phyloP scores from a whole-genome alignment of 768 basidiomycete species.

The Mycena indigotica region DNA sequence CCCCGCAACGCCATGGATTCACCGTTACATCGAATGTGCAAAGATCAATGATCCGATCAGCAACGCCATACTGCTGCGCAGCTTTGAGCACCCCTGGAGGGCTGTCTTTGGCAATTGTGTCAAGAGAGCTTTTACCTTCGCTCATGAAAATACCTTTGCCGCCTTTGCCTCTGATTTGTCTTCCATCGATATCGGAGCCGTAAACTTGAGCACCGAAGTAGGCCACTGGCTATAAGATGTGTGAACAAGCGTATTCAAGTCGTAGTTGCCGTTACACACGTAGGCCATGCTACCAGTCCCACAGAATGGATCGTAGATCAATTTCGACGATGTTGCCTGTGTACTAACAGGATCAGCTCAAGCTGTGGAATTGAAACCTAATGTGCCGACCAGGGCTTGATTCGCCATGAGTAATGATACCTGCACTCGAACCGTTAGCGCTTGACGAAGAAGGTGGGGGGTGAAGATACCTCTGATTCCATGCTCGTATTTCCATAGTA shows the following conservation, averaged over 20 bases:
- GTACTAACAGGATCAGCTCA: background rate
- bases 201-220: constrained; percentile 86
- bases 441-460: background rate
- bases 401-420: constrained; percentile 96
- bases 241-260: background rate
- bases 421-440: background rate
- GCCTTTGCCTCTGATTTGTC: constrained; percentile 96
- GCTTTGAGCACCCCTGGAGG: constrained; percentile 77
- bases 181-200: constrained; percentile 95
- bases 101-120: too few relatives aligned
- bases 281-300: constrained; percentile 93
- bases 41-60: constrained; percentile 74
- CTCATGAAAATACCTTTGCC: constrained; percentile 67
- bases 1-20: constrained; percentile 87
- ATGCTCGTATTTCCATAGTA: constrained; percentile 98
- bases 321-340: constrained; percentile 83
- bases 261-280: constrained; percentile 49
- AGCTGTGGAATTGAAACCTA: too few relatives aligned
- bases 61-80: constrained; percentile 82
- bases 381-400: constrained; percentile 73
- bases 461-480: constrained; percentile 69
- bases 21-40: constrained; percentile 92
- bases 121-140: background rate
- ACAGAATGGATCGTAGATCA: constrained; percentile 94
- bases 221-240: constrained; percentile 66